phyloP scores from a whole-genome alignment of 768 basidiomycete genomes.

The Trametes cinnabarina region DNA sequence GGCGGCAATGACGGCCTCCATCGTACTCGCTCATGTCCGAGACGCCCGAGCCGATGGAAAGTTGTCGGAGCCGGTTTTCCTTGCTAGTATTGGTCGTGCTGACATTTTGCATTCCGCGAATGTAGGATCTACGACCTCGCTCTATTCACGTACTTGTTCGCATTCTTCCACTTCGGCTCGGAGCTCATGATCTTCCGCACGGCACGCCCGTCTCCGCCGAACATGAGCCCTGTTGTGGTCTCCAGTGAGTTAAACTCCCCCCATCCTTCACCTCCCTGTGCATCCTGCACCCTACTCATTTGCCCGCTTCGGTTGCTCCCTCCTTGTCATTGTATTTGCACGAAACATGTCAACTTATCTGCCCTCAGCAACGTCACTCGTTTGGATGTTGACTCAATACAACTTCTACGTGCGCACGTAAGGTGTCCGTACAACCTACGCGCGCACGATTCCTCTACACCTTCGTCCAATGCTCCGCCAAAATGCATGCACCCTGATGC shows the following conservation, averaged over 20 bases:
- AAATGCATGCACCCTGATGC: too few species aligned
- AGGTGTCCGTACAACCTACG: neutral
- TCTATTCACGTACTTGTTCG: constrained; percentile 84
- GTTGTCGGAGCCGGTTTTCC: neutral
- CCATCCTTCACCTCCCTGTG: too few species aligned
- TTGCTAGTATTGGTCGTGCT: neutral
- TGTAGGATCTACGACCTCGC: constrained; percentile 89
- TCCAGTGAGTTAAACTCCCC: constrained; percentile 58
- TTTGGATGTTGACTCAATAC: constrained; percentile 88
- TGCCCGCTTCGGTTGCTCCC: too few species aligned
- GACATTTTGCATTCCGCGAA: constrained; percentile 4
- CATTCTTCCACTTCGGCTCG: constrained; percentile 84
- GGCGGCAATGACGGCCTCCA: too few species aligned
- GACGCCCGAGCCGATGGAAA: neutral
- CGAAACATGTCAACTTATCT: neutral
- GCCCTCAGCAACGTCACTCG: constrained; percentile 55
- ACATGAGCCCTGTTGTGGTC: constrained; percentile 76
- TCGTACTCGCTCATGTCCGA: neutral
- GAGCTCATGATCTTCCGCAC: constrained; percentile 84
- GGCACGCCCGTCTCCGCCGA: constrained; percentile 55
- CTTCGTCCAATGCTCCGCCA: neutral
- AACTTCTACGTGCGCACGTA: constrained; percentile 65
- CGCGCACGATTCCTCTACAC: neutral
- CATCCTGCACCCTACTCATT: too few species aligned
- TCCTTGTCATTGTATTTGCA: neutral